phyloP scores from a whole-genome alignment of 441 rosid species.

The Adansonia madagascariensis region DNA sequence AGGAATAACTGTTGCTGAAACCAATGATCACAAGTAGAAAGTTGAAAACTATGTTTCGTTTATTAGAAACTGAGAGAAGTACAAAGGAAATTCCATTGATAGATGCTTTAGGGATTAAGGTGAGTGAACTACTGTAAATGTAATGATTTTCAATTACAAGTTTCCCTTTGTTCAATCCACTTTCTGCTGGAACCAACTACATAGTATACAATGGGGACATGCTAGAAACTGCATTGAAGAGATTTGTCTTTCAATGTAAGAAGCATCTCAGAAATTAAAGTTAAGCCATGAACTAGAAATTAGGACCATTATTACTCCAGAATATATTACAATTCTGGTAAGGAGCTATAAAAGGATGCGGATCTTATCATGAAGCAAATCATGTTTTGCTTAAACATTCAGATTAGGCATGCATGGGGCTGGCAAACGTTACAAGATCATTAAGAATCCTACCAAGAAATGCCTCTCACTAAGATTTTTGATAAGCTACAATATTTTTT shows the following conservation, averaged over 20 bases:
- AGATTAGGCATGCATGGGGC: constrained; percentile 22
- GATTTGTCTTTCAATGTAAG: background rate
- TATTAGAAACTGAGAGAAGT: background rate
- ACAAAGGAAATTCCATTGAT: background rate
- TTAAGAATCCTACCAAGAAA: constrained; percentile 24
- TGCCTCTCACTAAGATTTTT: constrained; percentile 26
- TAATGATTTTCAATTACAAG: background rate
- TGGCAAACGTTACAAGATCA: constrained; percentile 19
- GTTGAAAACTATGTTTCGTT: background rate
- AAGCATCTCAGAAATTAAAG: background rate
- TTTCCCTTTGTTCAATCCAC: background rate
- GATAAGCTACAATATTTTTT: constrained; percentile 35
- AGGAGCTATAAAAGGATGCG: constrained; percentile 19
- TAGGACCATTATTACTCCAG: background rate
- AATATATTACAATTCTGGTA: constrained; percentile 19
- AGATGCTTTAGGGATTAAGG: background rate
- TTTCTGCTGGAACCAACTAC: background rate
- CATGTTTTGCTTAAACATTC: constrained; percentile 13
- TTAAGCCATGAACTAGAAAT: constrained; percentile 15
- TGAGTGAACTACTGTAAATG: background rate
- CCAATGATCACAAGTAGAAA: background rate
- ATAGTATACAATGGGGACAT: background rate
- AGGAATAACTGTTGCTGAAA: background rate
- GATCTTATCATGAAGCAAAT: constrained; percentile 23
- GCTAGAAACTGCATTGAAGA: constrained; percentile 19